Conservation (phyloP, 1,139 yeast species). For the Zygoascus sp. region DNA sequence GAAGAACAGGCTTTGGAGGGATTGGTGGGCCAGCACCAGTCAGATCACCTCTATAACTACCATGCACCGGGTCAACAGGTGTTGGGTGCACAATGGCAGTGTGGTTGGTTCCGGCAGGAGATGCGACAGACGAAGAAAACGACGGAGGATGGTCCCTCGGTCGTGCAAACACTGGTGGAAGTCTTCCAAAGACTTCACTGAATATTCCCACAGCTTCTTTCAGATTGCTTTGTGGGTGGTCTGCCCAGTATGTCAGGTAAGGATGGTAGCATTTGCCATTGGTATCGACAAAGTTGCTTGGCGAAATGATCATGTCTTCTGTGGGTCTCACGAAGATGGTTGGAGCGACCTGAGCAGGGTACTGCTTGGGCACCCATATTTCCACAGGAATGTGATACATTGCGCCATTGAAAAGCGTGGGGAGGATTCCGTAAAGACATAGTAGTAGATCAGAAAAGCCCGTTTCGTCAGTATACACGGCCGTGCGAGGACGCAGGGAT, state of each 20-base stretch:
- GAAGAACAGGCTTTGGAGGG: constrained; percentile 13
- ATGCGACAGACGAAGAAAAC: background rate
- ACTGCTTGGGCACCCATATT: constrained; percentile 71
- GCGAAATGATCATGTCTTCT: constrained; percentile 46
- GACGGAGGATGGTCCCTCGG: constrained; percentile 19
- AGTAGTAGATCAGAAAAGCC: constrained; percentile 61
- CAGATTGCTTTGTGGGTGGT: constrained; percentile 37
- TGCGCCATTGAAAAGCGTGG: constrained; percentile 33
- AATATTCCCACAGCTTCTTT: constrained; percentile 39
- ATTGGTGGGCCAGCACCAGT: constrained; percentile 7
- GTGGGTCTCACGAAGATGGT: constrained; percentile 54
- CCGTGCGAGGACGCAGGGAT: constrained; percentile 63
- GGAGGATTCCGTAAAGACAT: constrained; percentile 58
- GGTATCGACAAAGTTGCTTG: constrained; percentile 67
- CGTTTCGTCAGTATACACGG: constrained; percentile 55
- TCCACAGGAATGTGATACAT: constrained; percentile 53
- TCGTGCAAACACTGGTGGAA: constrained; percentile 50
- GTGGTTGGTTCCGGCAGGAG: constrained; percentile 2
- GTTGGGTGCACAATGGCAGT: background rate
- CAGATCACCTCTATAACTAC: background rate
- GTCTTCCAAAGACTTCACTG: constrained; percentile 40
- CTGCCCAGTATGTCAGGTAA: constrained; percentile 55
- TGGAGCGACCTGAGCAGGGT: constrained; percentile 60
- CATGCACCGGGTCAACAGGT: background rate
- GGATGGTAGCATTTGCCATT: constrained; percentile 76